Base-by-base conservation (phyloP, 768 basidiomycete genomes). In the Amanita jacksonii region DNA sequence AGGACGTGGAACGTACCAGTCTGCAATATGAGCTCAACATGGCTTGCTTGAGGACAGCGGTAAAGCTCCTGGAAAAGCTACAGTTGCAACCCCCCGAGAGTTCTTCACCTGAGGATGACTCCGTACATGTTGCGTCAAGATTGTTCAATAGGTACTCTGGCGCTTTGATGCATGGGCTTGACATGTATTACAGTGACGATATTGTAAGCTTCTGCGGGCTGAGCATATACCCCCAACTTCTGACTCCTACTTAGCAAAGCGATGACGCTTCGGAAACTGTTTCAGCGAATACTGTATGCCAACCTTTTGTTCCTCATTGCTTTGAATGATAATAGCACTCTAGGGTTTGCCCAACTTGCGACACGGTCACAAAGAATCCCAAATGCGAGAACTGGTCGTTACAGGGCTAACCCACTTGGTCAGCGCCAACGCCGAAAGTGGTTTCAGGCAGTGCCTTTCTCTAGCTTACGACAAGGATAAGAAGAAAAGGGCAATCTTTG, bases 361-460 rank as follows among this genome's bases (percentile, higher is more conserved):
- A 9, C 46, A 58, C 5, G 69, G 71, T 5, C 71, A 72, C 37
- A 70, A 69, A 51, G 76, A 77, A 41, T 71, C 72, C 1, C 80
- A 83, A 45, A 62, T 88, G 31, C 76, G 83, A 10, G 82, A 88
- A 47, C 65, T 87, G 12, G 79, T 88, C 33, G 85, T 93, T 47
- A 73, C 77, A 4, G 87, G 85, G 1, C 72, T 94, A 5, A 76
- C 89, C 1, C 81, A 90, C 49, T 68, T 94, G 5, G 80, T 94
- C 44, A 76, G 73, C 25, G 76, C 88, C 9, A 94, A 94, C 56
- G 80, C 85, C 12, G 87, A 92, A 55, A 82, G 78, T 52, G 91
- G 88, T 4, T 79, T 93, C 56, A 91, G 90, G 58, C 87, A 93
- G 57, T 90, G 85, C 53, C 74, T 93, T 16, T 66, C 79, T 4